Evolutionary conservation across 2,329 filamentous ascomycete genomes (phyloP), one percentile per base, ranked within the genome.

Genomic region (Penicillium sp.): DNA sequence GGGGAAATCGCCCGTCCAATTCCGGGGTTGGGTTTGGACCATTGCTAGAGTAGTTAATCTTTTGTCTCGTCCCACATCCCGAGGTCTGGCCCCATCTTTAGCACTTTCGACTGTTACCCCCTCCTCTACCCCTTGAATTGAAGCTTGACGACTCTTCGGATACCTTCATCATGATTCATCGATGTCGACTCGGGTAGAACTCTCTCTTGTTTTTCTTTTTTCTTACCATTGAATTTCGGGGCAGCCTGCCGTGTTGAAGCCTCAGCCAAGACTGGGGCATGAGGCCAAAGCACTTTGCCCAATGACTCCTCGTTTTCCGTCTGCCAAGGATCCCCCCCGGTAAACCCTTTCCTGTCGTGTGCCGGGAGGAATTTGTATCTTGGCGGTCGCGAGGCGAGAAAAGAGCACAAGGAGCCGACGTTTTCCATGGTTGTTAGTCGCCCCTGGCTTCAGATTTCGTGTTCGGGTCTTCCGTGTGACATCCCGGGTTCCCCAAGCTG

Each of bases 361-460:
- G 11, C 39, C 23, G 23, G n/a, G n/a, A 23, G n/a, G 3, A 4
- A 16, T 43, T 43, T 23, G 36, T 14, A 24, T 18, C 39, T 43
- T 43, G 39, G 39, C 39, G 14, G 23, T 10, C 24, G 14, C 9
- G 14, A 26, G 23, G 11, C 7, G 39, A 19, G 39, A 21, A 26
- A 43, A 5, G 36, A 23, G 36, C 36, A 16, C 9, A 16, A 43
- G 8, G 14, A 26, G 29, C 36, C 23, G 21, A 21, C 11, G n/a
- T 42, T 26, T 42, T 28, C 44, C 43, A 16, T 26, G 37, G 19
- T 14, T 48, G 48, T 21, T 29, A 13, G 2, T 43, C 11, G 31
- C 52, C 54, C 54, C 56, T 42, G 47, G 51, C 55, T 31, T 37
- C 47, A 31, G 54, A 48, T 9, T 24, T 18, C 14, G n/a, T 23